Base-by-base conservation (phyloP, 2,329 filamentous ascomycete genomes). In the Allantophomopsis cytisporea region DNA sequence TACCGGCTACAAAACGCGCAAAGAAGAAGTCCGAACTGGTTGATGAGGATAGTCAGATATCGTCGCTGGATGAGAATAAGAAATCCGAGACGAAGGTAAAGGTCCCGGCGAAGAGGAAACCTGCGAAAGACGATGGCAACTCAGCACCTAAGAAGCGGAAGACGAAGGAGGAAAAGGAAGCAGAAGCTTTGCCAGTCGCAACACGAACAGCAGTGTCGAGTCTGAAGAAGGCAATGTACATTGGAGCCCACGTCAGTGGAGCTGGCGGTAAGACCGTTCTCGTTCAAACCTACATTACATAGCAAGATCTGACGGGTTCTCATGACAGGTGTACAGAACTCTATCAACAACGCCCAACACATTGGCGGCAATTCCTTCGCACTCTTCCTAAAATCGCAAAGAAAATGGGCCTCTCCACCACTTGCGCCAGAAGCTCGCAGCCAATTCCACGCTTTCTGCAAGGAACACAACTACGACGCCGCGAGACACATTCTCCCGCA, bases 341-440 rank as follows among this genome's bases (percentile, higher is more conserved):
- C 88, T 0, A 70, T 96, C 42, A 65, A 69, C 16, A 94, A 94
- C 50, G 75, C 82, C 35, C 56, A 80, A 2, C 73, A 86, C 37
- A 87, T 94, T 47, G 88, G 88, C 39, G 88, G 83, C 45, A 98
- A 96, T 56, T 77, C 88, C 8, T 94, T 96, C 50, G 91, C 91
- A 4, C 68, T 96, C 15, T 98, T 98, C 63, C 71, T 98, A 50
- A 96, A 96, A 58, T 94, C 85, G 0, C 91, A 98, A 59, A 79
- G 88, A 40, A 96, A 94, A 65, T 98, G 91, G 91, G 70, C 74
- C 20, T 93, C 82, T 52, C 85, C 88, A 7, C 73, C 83, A 1
- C 68, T 98, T 4, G 69, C 80, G 18, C 60, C 75, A 31, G 76
- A 82, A 18, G 73, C 80, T 39, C 69, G 73, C 37, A 68, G 76